A percentile compares a stretch with the other conserved stretches of the same genome.
These are phyloP conservation scores for Parsonsia alboflavescens DNA, from an alignment of 257 asterid genomes.

Conservation along the genomic window DNA sequence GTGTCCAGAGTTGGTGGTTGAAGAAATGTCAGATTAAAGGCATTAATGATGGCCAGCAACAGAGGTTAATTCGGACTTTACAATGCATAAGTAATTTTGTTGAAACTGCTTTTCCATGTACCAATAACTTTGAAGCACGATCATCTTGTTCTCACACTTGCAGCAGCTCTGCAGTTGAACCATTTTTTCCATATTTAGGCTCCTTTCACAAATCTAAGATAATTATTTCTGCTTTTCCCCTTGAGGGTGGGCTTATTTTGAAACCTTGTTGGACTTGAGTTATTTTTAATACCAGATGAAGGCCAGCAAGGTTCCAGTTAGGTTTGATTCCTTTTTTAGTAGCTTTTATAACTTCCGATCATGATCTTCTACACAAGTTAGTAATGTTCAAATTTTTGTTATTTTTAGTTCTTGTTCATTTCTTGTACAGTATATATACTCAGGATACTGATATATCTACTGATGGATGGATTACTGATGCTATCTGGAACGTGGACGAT, in stretches of 20 bases:
- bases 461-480: no score
- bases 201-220: neutral
- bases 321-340: neutral
- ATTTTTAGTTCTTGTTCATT: no score
- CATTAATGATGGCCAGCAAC: neutral
- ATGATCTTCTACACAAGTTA: neutral
- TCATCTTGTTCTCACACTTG: slow-evolving; percentile 1
- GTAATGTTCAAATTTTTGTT: no score
- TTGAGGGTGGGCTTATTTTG: neutral
- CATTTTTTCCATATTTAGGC: neutral
- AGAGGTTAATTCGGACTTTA: neutral
- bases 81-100: neutral
- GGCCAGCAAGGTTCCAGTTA: neutral
- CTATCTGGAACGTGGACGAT: no score
- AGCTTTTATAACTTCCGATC: slow-evolving; percentile 3
- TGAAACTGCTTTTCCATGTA: neutral
- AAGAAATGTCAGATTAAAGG: neutral
- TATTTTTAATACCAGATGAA: neutral
- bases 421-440: no score
- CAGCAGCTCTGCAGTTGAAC: neutral
- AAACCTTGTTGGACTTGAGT: neutral
- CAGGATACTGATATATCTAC: no score
- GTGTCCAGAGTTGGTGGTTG: slow-evolving; percentile 8
- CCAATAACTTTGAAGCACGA: neutral
- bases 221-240: neutral